Evolutionary conservation across 208 protist genomes (phyloP), one percentile per base, ranked within the genome.

Genomic region (Borovskyia barvae): DNA sequence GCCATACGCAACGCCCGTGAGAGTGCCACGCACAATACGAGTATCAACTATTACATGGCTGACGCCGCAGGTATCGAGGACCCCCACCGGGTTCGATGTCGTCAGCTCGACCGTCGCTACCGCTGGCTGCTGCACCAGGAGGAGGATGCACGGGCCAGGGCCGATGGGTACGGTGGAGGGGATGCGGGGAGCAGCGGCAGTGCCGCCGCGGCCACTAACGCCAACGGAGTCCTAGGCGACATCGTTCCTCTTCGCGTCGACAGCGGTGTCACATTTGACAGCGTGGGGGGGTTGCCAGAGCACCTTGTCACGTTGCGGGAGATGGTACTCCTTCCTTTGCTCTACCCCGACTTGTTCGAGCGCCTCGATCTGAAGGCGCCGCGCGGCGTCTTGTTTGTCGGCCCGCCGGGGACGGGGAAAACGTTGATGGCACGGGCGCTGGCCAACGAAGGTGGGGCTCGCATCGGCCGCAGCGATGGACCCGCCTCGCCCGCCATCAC

Each of bases 341-440:
- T 90, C 9, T 90, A 93, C 57, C 82, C 86, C 6, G 68, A 86
- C 14, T 22, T 96, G 29, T 66, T 93, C 25, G 48, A 65, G 41
- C 41, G 57, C 35, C 66, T 88, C 35, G 75, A 80, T 37, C 56
- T 94, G 25, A 72, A 30, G 36, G 82, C 75, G 85, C 98, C 74
- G 88, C 98, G 75, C 95, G 98, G 98, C 14, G 96, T 99, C 19
- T 85, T 99, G 15, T 93, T 99, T 36, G 99, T 99, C 55, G 98
- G 99, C 0, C 98, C 98, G 12, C 98, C 99, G 11, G 99, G 99
- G 19, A 99, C 97, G 0, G 99, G 98, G 22, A 99, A 99, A 79
- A 99, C 99, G 2, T 82, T 99, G 9, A 90, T 97, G 61, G 99
- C 99, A 0, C 75, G 98, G 43, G 99, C 99, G 5, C 91, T 99